These are phyloP conservation scores for Pythium biforme DNA, from an alignment of 352 stramenopile species.

Conservation along the genomic window DNA sequence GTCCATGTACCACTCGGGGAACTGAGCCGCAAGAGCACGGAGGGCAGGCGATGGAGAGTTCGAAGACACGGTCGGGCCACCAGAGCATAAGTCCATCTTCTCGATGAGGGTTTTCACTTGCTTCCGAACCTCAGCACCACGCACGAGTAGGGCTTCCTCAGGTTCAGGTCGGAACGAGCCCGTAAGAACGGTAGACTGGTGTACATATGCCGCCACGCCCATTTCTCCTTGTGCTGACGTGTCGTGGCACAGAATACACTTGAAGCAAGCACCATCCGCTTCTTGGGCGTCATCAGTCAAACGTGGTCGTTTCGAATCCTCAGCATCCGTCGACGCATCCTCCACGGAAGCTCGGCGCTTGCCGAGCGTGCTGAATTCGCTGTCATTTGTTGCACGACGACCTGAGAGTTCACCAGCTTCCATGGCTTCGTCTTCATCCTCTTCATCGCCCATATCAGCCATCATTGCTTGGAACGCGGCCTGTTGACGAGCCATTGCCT, in stretches of 20 bases:
- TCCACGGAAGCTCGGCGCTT: constrained; percentile 54
- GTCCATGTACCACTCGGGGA: constrained; percentile 76
- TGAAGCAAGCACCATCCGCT: constrained; percentile 36
- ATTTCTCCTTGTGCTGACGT: constrained; percentile 77
- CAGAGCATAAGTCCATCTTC: constrained; percentile 85
- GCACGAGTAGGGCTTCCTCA: constrained; percentile 50
- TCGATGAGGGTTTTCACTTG: constrained; percentile 76
- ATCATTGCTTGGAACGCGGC: constrained; percentile 87
- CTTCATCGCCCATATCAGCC: constrained; percentile 34
- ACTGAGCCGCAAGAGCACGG: constrained; percentile 52
- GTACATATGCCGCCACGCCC: constrained; percentile 81
- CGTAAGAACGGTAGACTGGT: constrained; percentile 84
- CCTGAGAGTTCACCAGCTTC: constrained; percentile 13
- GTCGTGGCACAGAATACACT: constrained; percentile 87
- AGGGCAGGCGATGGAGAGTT: constrained; percentile 52
- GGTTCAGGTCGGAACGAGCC: constrained; percentile 71
- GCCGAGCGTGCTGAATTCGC: constrained; percentile 25
- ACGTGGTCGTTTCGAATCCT: constrained; percentile 50
- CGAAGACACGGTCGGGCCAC: constrained; percentile 37
- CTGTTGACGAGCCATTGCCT: constrained; percentile 79
- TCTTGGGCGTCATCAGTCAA: constrained; percentile 32
- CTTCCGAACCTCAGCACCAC: constrained; percentile 53
- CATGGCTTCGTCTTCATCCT: constrained; percentile 29
- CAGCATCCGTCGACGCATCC: constrained; percentile 29
- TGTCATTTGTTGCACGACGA: neutral